These are phyloP conservation scores for Leptographium radiaticola DNA, from an alignment of 2,329 filamentous ascomycete genomes.

Conservation along the genomic window DNA sequence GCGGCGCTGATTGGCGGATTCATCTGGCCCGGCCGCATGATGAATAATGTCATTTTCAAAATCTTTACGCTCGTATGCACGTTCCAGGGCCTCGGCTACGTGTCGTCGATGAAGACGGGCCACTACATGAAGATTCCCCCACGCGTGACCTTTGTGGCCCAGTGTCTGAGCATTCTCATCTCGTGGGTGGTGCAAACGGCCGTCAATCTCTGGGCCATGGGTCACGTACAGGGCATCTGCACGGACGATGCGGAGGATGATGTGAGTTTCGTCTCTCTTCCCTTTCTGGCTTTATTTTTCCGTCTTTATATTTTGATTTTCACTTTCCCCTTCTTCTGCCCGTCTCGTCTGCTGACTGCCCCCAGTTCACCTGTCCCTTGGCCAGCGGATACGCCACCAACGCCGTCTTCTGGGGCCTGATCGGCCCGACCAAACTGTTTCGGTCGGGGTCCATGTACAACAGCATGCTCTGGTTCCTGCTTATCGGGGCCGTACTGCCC, in stretches of 20 bases:
- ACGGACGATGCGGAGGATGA: conserved; percentile 22
- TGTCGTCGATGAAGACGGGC: conserved; percentile 17
- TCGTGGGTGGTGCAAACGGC: conserved; percentile 21
- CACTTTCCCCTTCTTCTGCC: too few species aligned
- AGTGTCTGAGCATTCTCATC: conserved; percentile 23
- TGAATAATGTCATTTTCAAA: conserved; percentile 44
- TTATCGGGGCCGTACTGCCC: conserved; percentile 25
- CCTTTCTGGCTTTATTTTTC: too few species aligned
- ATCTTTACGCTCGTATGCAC: conserved; percentile 10
- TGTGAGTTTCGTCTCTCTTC: too few species aligned
- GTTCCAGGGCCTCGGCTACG: conserved; percentile 10
- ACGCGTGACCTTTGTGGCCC: conserved; percentile 22
- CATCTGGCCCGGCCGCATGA: conserved; percentile 33
- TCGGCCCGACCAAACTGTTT: conserved; percentile 42
- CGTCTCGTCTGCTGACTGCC: conserved; percentile 5
- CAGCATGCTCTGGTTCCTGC: conserved; percentile 29
- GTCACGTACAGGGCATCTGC: conserved; percentile 41
- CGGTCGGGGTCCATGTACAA: conserved; percentile 32
- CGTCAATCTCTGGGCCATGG: conserved; percentile 18
- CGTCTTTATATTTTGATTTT: too few species aligned
- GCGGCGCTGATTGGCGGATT: conserved; percentile 41
- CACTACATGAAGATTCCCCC: conserved; percentile 20
- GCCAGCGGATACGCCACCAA: conserved; percentile 48
- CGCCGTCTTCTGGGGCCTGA: conserved; percentile 43
- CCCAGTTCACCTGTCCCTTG: conserved; percentile 42